phyloP scores from a whole-genome alignment of 73 alveolate species.

The Diophrys appendiculata region DNA sequence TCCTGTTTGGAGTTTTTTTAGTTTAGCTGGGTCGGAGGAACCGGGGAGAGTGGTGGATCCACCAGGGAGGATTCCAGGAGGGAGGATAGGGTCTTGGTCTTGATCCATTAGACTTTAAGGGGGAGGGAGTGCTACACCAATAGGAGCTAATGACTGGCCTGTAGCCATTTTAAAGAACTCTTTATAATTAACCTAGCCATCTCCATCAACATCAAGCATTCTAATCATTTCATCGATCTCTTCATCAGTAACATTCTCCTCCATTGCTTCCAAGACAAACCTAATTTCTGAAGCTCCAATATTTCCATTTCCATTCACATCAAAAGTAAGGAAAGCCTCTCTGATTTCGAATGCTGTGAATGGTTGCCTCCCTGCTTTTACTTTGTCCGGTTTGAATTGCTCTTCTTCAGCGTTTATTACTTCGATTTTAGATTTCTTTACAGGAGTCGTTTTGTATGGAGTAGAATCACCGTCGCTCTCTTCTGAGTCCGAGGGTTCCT shows the following conservation, averaged over 20 bases:
- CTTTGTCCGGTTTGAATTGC: conserved; percentile 13
- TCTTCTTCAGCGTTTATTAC: conserved; percentile 45
- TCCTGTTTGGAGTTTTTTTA: too few species aligned
- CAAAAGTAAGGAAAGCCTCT: conserved; percentile 80
- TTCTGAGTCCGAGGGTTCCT: conserved; percentile 17
- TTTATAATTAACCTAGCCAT: conserved; percentile 83
- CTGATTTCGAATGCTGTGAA: conserved; percentile 74
- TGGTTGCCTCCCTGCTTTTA: conserved; percentile 47
- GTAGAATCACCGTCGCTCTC: conserved; percentile 17
- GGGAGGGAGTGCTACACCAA: too few species aligned
- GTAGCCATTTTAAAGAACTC: conserved; percentile 86
- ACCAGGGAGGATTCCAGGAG: too few species aligned
- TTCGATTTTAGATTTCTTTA: conserved; percentile 20
- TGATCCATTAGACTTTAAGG: too few species aligned
- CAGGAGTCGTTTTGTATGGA: conserved; percentile 16
- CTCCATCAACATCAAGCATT: conserved; percentile 86
- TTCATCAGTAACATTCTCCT: conserved; percentile 91
- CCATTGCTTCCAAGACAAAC: conserved; percentile 77
- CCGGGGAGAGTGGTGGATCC: too few species aligned
- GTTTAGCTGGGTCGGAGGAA: too few species aligned
- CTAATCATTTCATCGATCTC: conserved; percentile 92
- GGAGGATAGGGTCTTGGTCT: too few species aligned
- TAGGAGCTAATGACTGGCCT: conserved; percentile 75
- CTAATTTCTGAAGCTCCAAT: conserved; percentile 80
- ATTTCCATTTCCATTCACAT: conserved; percentile 77